Conservation (phyloP, 805 yeast species). For the Starmerella asiatica region DNA sequence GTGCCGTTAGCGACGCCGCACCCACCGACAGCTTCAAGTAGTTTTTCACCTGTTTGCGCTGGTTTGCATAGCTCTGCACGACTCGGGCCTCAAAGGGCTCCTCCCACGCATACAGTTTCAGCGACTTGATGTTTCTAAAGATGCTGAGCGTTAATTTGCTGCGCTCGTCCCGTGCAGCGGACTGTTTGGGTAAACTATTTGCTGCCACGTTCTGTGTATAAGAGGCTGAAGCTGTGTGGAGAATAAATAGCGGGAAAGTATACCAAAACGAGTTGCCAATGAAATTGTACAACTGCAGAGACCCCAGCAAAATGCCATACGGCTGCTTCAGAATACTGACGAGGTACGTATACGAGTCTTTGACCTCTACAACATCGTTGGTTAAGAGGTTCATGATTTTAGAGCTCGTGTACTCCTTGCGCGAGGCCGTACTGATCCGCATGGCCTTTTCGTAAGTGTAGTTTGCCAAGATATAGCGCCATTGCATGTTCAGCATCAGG, state of each 20-base stretch:
- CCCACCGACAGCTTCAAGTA: slow-evolving; percentile 50
- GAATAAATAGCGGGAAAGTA: slow-evolving; percentile 59
- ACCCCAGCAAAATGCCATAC: slow-evolving; percentile 36
- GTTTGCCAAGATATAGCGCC: not conserved
- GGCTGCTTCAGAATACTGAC: slow-evolving; percentile 1
- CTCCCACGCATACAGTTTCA: slow-evolving; percentile 95
- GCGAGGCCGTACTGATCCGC: slow-evolving; percentile 46
- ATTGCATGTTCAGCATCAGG: not conserved
- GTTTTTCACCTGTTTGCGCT: slow-evolving; percentile 52
- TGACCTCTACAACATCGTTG: slow-evolving; percentile 1
- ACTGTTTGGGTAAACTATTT: slow-evolving; percentile 22
- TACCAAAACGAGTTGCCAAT: slow-evolving; percentile 83
- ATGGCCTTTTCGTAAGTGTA: slow-evolving; percentile 56
- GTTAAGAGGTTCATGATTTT: slow-evolving; percentile 87
- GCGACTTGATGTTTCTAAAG: slow-evolving; percentile 73
- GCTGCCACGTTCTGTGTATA: slow-evolving; percentile 32
- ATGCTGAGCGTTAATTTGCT: slow-evolving; percentile 75
- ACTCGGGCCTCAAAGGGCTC: slow-evolving; percentile 62
- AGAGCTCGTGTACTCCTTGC: slow-evolving; percentile 59
- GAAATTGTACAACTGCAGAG: slow-evolving; percentile 52
- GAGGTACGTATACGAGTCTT: not conserved
- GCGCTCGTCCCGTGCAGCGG: slow-evolving; percentile 65
- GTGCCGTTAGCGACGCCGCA: slow-evolving; percentile 67
- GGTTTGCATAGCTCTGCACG: slow-evolving; percentile 58
- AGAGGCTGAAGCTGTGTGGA: slow-evolving; percentile 68